Evolutionary conservation across 352 stramenopile species (phyloP), one percentile per base, ranked within the genome.

Genomic region (Blastocystis sp.): DNA sequence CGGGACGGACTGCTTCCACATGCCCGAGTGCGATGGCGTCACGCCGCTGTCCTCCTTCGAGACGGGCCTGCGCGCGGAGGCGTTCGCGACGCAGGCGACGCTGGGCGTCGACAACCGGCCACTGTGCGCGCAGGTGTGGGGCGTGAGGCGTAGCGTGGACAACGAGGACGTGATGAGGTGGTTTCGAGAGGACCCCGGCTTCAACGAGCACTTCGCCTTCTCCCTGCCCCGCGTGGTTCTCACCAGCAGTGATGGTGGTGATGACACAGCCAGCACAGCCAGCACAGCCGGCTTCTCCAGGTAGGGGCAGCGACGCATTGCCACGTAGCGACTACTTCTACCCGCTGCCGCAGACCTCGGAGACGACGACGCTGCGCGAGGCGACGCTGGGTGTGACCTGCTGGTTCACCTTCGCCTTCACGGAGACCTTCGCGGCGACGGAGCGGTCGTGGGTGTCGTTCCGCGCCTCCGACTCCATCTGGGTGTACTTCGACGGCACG

Each of bases 331-430:
- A 62, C 56, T 28, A 41, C 28, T 84, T 84, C 40, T 84, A 84
- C n/a, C 74, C 74, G 11, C 3, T 84, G 2, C 34, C 52, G 2
- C 11, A 28, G 0, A 1, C 48, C n/a, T 52, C 40, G 2, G 56
- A 67, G 11, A 19, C 21, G 1, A 84, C 74, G 0, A 84, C 74
- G 10, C 53, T 84, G 28, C 53, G 56, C 10, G 74, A 84, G 21
- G 40, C 53, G 4, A 17, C 23, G 38, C 21, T 84, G 4, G 74
- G 74, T 14, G 45, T 84, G 34, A 53, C 43, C 4, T 84, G 74
- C 52, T 84, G 74, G 74, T 84, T 84, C 34, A 84, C 74, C 14
- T 62, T 67, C 14, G 21, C 52, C 2, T 84, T 70, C 41, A 62
- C 28, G 2, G 17, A 84, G 52, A 52, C 66, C 3, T 84, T 70